Conservation (phyloP, 2,329 filamentous ascomycete species). For the Alternaria sp. region DNA sequence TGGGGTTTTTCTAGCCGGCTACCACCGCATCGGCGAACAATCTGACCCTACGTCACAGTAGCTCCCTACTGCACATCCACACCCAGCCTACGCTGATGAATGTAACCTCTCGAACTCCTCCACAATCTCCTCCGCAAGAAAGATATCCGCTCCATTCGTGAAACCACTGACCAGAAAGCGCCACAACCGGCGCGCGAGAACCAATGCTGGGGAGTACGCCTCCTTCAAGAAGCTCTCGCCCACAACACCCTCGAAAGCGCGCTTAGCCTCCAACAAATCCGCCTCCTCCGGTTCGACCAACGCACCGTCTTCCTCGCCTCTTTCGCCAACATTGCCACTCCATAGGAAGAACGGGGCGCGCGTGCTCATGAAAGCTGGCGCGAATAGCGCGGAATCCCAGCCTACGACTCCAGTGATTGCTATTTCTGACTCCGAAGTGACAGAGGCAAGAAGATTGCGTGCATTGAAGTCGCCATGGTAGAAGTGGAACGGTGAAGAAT, state of each 20-base stretch:
- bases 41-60: neutral
- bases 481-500: neutral
- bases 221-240: neutral
- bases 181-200: neutral
- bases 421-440: neutral
- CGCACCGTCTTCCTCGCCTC: neutral
- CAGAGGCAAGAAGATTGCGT: neutral
- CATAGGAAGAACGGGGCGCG: constrained; percentile 27
- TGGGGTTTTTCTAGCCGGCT: neutral
- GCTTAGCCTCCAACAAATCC: neutral
- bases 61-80: neutral
- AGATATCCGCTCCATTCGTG: neutral
- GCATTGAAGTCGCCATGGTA: neutral
- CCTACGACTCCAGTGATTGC: constrained; percentile 29
- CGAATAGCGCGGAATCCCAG: constrained; percentile 31
- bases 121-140: neutral
- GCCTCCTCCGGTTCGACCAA: neutral
- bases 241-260: neutral
- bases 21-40: neutral
- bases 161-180: neutral
- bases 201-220: neutral
- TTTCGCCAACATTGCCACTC: neutral
- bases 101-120: neutral
- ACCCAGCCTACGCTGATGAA: neutral
- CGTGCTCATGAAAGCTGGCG: constrained; percentile 21